phyloP scores from a whole-genome alignment of 495 filamentous ascomycete species.

The Tuber umbilicatum region DNA sequence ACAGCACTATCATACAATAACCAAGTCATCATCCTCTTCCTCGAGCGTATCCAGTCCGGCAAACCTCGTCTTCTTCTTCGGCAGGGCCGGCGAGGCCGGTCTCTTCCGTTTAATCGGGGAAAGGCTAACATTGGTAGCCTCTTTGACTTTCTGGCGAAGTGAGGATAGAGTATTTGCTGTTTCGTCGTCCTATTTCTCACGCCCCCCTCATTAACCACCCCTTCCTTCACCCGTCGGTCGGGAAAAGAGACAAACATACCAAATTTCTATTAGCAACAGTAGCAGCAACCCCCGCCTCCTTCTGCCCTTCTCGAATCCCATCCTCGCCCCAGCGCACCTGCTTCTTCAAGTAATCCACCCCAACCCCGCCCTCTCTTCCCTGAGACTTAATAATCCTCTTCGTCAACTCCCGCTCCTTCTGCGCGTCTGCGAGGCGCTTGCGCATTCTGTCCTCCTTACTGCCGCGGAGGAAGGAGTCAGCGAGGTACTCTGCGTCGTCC shows the following conservation, averaged over 20 bases:
- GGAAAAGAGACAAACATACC: neutral
- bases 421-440: conserved; percentile 60
- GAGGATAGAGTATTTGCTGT: conserved; percentile 16
- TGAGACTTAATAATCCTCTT: conserved; percentile 51
- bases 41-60: conserved; percentile 57
- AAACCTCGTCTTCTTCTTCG: conserved; percentile 75
- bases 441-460: conserved; percentile 58
- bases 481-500: conserved; percentile 60
- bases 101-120: conserved; percentile 69
- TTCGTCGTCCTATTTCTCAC: conserved; percentile 16
- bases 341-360: conserved; percentile 45
- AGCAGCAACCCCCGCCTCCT: conserved; percentile 5
- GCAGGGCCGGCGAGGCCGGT: conserved; percentile 42
- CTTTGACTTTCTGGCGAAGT: conserved; percentile 55
- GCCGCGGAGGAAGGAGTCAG: conserved; percentile 49
- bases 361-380: conserved; percentile 49
- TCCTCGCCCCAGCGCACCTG: conserved; percentile 17
- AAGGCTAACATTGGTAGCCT: conserved; percentile 57
- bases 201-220: conserved; percentile 1
- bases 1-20: conserved; percentile 23
- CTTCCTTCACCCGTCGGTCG: conserved; percentile 12
- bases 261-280: conserved; percentile 12
- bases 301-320: conserved; percentile 19
- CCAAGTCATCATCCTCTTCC: conserved; percentile 52
- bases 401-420: conserved; percentile 76